Base-by-base conservation (phyloP, 2,329 filamentous ascomycete species). In the Fusarium brachygibbosum region DNA sequence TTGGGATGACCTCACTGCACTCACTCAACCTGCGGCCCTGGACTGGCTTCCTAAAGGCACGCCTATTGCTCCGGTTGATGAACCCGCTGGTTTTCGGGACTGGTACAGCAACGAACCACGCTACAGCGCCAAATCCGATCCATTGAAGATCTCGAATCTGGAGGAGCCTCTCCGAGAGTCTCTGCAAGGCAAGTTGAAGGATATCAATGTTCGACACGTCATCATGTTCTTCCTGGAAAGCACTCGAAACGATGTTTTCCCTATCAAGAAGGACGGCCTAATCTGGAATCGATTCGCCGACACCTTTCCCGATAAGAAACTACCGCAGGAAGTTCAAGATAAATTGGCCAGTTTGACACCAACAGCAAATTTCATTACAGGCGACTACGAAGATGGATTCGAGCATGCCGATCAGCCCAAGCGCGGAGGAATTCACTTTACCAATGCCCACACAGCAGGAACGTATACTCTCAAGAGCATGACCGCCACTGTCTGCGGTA, bases 391-490 rank as follows among this genome's bases (percentile, higher is more conserved):
- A 2, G 78, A 80, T 45, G 76, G 77, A 6, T 79, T 80, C 10
- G 61, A 74, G 3, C 75, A 76, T 32, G 38, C 31, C 12, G 45
- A 67, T 1, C 53, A 59, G 42, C 64, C 60, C 25, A 69, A 63
- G 25, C 74, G 77, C 0, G 82, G 82, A 29, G 82, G 82, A 12
- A 74, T 84, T 52, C 82, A 75, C 28, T 78, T 76, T 48, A 82
- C 79, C 16, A 80, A 79, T 31, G 81, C 78, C 4, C 78, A 79
- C 45, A 83, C 82, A 0, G 76, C 81, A 0, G 76, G 77, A 5
- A 83, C 82, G 0, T 83, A 83, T 35, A 84, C 82, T 0, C 73
- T 83, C 29, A 84, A 84, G 69, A 82, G 80, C 54, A 55, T 83
- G 16, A 75, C 77, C 0, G 82, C 78, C 6, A 80, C 80, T 11